Evolutionary conservation across 2,329 filamentous ascomycete species (phyloP), one percentile per base, ranked within the genome.

Genomic region (Ciborinia camelliae): DNA sequence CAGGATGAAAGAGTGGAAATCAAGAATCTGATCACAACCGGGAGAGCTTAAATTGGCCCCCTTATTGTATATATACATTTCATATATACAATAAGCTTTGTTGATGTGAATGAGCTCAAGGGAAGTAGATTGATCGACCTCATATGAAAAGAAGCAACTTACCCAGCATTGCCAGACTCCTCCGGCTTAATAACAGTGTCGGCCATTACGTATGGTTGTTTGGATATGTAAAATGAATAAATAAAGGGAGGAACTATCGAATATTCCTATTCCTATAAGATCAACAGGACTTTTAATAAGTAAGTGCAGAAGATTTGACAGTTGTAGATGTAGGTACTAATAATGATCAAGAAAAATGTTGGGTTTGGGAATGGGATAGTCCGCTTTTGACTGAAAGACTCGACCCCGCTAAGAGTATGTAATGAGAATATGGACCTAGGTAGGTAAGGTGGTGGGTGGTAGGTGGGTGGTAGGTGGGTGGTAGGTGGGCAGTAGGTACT

Each of bases 101-200:
- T 48, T 65, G 59, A 63, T 47, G 60, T 47, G 51, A n/a, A 41
- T 47, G 55, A 52, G 41, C 51, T 23, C 35, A 32, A 64, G 72
- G 73, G 69, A 73, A 72, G 72, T 73, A 72, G 66, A 71, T 58
- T 28, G 47, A 50, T 18, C n/a, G 62, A 63, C 65, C n/a, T n/a
- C n/a, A n/a, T n/a, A n/a, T n/a, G n/a, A 65, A 68, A 66, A 60
- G 43, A 58, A 65, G 52, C 65, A 60, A 82, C 82, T 79, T 74
- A 84, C 82, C 81, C 81, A 77, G 80, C 80, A 75, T 78, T 79
- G 64, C 79, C 77, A 68, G 77, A 75, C 69, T 82, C 80, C 66
- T 82, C 80, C 66, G 77, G 73, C 68, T 80, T 79, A 70, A 82
- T 78, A 72, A 83, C 76, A 51, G 81, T 81, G 76, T 80, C 80